Base-by-base conservation (phyloP, 2,329 filamentous ascomycete species). In the Lecanosticta acicola region DNA sequence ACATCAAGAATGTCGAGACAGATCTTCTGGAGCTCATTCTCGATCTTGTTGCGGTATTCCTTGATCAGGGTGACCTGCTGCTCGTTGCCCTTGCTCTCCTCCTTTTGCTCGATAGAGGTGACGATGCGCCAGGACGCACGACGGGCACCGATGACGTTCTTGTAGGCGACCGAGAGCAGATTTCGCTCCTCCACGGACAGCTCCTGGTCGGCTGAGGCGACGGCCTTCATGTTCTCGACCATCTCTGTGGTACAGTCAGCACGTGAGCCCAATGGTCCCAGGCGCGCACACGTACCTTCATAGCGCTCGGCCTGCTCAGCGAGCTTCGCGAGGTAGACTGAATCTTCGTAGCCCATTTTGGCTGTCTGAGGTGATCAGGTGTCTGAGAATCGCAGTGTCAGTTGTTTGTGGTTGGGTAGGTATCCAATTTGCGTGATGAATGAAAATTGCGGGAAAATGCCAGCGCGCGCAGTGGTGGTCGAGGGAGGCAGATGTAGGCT, bases 221-320 rank as follows among this genome's bases (percentile, higher is more conserved):
- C 91, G 61, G 87, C 83, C 84, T 96, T 97, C 91, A 97, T 97
- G 83, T 96, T 95, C 80, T 95, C 89, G 61, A 97, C 91, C 91
- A 97, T 96, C 77, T 96, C 91, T 96, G 73, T 48, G n/a, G 40
- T 32, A 21, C 21, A 24, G 49, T 55, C 45, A 59, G 67, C 80
- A 67, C 77, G 40, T 34, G n/a, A 17, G 33, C 51, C 19, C 21
- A 20, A 41, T 32, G 36, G 42, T n/a, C n/a, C n/a, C 29, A 14
- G 40, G 32, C n/a, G 39, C 21, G 38, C 18, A 32, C 14, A 57
- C 59, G 63, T 66, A 97, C 93, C 93, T 80, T 98, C 93, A 77
- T 98, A 98, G 72, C 93, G 91, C 84, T 98, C 93, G 74, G 93
- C 93, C 84, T 98, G 93, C 85, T 98, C 93, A 71, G 93, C 93